Evolutionary conservation across 192 early-diverging fungal genomes (phyloP), one percentile per base, ranked within the genome.

Genomic region (Backusella mclennaniae): DNA sequence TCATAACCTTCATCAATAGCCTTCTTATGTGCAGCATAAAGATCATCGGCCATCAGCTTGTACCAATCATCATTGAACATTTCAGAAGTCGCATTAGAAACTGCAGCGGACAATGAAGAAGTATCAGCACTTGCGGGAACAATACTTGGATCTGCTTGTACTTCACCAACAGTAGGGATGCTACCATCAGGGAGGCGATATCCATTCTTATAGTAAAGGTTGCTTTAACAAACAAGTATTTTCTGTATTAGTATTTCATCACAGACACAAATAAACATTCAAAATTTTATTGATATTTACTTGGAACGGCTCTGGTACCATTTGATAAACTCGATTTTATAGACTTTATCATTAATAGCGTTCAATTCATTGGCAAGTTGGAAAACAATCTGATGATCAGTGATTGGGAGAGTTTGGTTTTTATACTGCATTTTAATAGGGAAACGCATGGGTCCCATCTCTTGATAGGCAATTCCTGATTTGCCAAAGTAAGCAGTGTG

Each of bases 401-500:
- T 77, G 14, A 77, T 70, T 11, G 6, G 19, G 6, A 49, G 3
- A 5, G 46, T 19, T n/a, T 49, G 17, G 0, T n/a, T 49, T 6
- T 49, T 49, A 6, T 49, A 49, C 5, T 19, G 19, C 19, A 17
- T 49, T 17, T 5, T 6, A 19, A 6, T 19, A 49, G 46, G 46
- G 1, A 49, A 6, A 1, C 6, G 46, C 46, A 49, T 49, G 0
- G 46, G 46, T 49, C 42, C 80, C 52, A 81, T 44, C 31, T 81
- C 80, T 44, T 74, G 68, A 21, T 81, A 81, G 8, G 38, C 23
- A 23, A 41, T 68, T 3, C 44, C 59, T 12, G 71, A 33, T 12
- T 78, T 44, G n/a, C 74, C 77, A 81, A 81, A 81, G 41, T 81
- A 81, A 5, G 74, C 14, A 39, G 80, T 81, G 67, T 75, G 71